Conservation (phyloP, 257 asterid genomes). For the Penstemon davidsonii region DNA sequence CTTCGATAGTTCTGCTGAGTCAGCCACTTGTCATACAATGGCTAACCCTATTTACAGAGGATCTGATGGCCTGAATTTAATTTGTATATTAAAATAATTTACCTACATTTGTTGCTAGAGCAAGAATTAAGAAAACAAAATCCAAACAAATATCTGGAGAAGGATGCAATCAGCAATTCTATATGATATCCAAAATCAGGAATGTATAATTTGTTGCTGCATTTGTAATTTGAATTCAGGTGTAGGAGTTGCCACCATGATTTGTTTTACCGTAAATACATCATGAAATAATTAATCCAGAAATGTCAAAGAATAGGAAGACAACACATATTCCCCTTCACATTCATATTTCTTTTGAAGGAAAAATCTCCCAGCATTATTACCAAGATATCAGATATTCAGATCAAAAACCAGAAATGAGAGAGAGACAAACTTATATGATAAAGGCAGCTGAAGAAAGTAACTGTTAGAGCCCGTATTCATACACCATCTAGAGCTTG, state of each 20-base stretch:
- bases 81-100: background rate
- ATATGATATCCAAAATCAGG: background rate
- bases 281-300: background rate
- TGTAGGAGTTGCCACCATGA: conserved; percentile 7
- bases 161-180: background rate
- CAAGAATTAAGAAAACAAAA: background rate
- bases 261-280: background rate
- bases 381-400: background rate
- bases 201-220: background rate
- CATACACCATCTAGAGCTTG: background rate
- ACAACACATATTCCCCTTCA: background rate
- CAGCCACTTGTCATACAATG: background rate
- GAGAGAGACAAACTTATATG: background rate
- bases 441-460: background rate
- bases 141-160: background rate
- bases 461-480: background rate
- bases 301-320: background rate
- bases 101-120: background rate
- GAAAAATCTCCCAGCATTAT: background rate
- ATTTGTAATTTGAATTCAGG: background rate
- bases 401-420: background rate
- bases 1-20: background rate
- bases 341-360: background rate
- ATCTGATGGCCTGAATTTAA: background rate
- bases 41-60: background rate